phyloP scores from a whole-genome alignment of 257 asterid species.

The Ophiorrhiza pumila region DNA sequence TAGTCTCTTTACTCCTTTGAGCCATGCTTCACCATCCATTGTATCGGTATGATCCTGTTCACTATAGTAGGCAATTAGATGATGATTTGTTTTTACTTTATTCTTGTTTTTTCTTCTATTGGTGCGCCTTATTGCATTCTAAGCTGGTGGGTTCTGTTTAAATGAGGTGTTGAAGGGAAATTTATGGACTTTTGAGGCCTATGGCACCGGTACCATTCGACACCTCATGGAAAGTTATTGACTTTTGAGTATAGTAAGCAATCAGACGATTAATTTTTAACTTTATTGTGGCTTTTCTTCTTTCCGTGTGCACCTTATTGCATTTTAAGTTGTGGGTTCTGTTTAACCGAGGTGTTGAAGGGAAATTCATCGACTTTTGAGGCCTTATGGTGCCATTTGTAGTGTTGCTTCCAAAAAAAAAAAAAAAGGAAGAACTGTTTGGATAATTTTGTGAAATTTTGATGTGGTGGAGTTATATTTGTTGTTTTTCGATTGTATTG shows the following conservation, averaged over 20 bases:
- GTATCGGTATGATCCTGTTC: slow-evolving; percentile 45
- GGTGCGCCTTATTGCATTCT: not conserved
- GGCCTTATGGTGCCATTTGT: not conserved
- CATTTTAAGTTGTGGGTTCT: not conserved
- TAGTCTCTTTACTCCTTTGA: slow-evolving; percentile 50
- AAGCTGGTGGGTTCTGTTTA: slow-evolving; percentile 3
- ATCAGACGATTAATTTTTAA: no score
- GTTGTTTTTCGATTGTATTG: not conserved
- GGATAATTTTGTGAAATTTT: not conserved
- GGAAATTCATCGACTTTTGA: not conserved
- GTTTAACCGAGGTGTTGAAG: slow-evolving; percentile 1
- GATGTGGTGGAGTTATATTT: not conserved
- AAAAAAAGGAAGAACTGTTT: slow-evolving; percentile 22
- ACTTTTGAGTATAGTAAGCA: no score
- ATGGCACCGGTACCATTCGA: no score
- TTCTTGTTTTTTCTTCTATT: slow-evolving; percentile 10
- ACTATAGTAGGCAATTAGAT: not conserved
- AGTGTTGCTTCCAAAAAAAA: slow-evolving; percentile 7
- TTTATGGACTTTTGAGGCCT: not conserved
- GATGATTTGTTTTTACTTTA: not conserved
- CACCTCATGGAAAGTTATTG: no score
- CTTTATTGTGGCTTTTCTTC: slow-evolving; percentile 11
- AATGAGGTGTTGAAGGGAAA: not conserved
- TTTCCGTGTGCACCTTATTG: slow-evolving; percentile 1
- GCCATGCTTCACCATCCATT: slow-evolving; percentile 70